Conservation (phyloP, 208 protist genomes). For the Kentomonas sorsogonicus region DNA sequence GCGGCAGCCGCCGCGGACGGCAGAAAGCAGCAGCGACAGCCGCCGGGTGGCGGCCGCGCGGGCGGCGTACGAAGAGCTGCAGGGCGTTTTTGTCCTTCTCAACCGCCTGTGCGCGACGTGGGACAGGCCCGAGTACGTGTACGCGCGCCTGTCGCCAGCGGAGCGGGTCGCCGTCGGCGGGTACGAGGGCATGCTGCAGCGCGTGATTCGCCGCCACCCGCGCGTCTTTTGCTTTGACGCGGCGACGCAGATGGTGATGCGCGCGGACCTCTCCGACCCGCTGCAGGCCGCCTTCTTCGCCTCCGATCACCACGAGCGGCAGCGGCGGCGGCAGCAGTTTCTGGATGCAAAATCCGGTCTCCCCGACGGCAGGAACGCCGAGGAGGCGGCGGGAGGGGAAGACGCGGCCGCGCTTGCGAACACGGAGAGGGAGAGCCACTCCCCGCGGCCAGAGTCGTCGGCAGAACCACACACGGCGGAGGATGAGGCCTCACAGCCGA, state of each 20-base stretch:
- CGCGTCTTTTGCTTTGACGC: slow-evolving; percentile 58
- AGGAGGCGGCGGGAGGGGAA: slow-evolving; percentile 22
- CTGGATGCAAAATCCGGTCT: too few relatives aligned
- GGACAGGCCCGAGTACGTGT: slow-evolving; percentile 81
- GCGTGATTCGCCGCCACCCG: slow-evolving; percentile 63
- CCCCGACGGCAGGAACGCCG: too few relatives aligned
- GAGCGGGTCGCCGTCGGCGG: slow-evolving; percentile 50
- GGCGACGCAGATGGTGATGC: slow-evolving; percentile 62
- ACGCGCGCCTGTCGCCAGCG: slow-evolving; percentile 45
- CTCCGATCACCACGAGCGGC: too few relatives aligned
- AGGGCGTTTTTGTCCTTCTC: slow-evolving; percentile 45
- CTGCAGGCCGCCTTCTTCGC: slow-evolving; percentile 13
- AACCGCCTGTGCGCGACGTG: slow-evolving; percentile 49
- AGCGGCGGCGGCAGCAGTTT: too few relatives aligned
- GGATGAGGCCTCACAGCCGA: too few relatives aligned
- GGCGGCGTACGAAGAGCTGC: slow-evolving; percentile 66
- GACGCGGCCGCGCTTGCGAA: too few relatives aligned
- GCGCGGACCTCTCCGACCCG: slow-evolving; percentile 68
- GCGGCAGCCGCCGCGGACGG: too few relatives aligned
- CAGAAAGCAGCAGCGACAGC: too few relatives aligned
- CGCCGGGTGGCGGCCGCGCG: too few relatives aligned
- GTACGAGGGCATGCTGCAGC: slow-evolving; percentile 49
- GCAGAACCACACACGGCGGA: too few relatives aligned
- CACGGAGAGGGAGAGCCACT: too few relatives aligned
- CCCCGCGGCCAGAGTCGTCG: too few relatives aligned